phyloP scores from a whole-genome alignment of 2,329 filamentous ascomycete genomes.

The Massarina eburnea region DNA sequence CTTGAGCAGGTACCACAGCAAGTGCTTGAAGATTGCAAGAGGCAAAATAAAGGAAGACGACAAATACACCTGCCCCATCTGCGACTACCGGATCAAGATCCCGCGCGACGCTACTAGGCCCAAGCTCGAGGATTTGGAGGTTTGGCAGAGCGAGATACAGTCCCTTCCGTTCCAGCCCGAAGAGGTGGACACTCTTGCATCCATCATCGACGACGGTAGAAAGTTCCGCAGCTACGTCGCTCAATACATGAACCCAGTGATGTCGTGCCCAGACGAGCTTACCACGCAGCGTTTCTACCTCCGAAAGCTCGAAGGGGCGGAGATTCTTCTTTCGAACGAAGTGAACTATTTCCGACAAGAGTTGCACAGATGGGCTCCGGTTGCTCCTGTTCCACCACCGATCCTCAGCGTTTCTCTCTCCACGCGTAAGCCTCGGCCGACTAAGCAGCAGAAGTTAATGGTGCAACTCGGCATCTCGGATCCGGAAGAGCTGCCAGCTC shows the following conservation, averaged over 20 bases:
- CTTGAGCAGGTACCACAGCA: conserved; percentile 83
- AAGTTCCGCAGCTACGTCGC: conserved; percentile 82
- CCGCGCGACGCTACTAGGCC: conserved; percentile 93
- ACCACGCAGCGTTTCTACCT: conserved; percentile 92
- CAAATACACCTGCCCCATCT: conserved; percentile 97
- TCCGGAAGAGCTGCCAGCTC: conserved; percentile 84
- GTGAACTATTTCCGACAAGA: conserved; percentile 98
- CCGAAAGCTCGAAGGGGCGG: conserved; percentile 94
- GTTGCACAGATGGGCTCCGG: conserved; percentile 90
- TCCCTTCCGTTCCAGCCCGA: conserved; percentile 90
- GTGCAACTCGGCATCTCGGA: conserved; percentile 85
- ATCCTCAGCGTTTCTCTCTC: conserved; percentile 85
- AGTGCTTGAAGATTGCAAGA: conserved; percentile 94
- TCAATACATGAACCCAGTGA: conserved; percentile 76
- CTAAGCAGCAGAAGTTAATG: conserved; percentile 95
- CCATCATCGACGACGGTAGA: conserved; percentile 82
- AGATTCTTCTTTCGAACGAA: conserved; percentile 86
- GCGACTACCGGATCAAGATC: conserved; percentile 95
- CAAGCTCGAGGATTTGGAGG: conserved; percentile 85
- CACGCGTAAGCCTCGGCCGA: conserved; percentile 92
- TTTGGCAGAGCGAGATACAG: conserved; percentile 81
- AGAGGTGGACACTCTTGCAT: conserved; percentile 83
- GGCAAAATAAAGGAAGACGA: conserved; percentile 98
- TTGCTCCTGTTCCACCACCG: conserved; percentile 82
- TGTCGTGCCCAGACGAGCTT: conserved; percentile 81